Conservation (phyloP, 768 basidiomycete genomes). For the Termitomyces sp. region DNA sequence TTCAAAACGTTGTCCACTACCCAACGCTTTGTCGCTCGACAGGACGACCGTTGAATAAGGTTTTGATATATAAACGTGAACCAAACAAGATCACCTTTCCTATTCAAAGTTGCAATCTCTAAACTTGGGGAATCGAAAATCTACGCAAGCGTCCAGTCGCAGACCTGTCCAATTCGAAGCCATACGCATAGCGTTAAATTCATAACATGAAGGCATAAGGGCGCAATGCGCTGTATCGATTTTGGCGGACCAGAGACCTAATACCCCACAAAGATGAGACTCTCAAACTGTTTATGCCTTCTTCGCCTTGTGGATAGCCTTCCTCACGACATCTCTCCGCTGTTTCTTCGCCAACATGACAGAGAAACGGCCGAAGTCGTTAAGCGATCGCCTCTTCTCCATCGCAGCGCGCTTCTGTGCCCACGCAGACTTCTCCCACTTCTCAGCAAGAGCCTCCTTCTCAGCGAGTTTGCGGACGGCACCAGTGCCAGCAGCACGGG, state of each 20-base stretch:
- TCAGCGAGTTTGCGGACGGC: conserved; percentile 84
- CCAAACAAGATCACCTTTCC: neutral
- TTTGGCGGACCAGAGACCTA: conserved; percentile 12
- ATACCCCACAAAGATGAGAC: conserved; percentile 6
- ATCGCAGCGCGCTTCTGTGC: conserved; percentile 80
- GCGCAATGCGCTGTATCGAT: conserved; percentile 9
- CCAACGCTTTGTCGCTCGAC: too few relatives aligned
- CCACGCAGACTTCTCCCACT: conserved; percentile 90
- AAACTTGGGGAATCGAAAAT: neutral
- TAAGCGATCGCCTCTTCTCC: conserved; percentile 69
- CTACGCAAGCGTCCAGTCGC: too few relatives aligned
- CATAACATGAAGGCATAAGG: conserved; percentile 6
- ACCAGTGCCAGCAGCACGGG: conserved; percentile 82
- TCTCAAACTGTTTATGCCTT: conserved; percentile 34
- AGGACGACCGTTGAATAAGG: too few relatives aligned
- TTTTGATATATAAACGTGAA: too few relatives aligned
- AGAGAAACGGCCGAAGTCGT: conserved; percentile 91
- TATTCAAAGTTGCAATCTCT: neutral
- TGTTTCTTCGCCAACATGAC: conserved; percentile 89
- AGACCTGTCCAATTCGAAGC: neutral
- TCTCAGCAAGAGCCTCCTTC: conserved; percentile 76
- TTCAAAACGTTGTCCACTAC: too few relatives aligned
- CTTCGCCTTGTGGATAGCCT: conserved; percentile 56
- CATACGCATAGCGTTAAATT: conserved; percentile 13
- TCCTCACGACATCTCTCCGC: conserved; percentile 75